Base-by-base conservation (phyloP, 768 basidiomycete species). In the Boletus patriciae region DNA sequence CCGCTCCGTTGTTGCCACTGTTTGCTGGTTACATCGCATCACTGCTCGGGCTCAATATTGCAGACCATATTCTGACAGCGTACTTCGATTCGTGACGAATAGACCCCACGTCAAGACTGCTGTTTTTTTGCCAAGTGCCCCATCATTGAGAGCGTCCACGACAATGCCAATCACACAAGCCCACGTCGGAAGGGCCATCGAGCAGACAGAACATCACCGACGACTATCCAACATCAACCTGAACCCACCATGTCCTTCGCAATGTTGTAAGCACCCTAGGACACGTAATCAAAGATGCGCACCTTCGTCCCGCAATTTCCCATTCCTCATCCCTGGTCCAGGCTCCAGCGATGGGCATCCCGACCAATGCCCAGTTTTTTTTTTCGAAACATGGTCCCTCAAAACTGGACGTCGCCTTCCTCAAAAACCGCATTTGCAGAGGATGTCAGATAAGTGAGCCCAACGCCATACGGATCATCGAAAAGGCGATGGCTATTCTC, bases 341-440 rank as follows among this genome's bases (percentile, higher is more conserved):
- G 86, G 95, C 97, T 23, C 96, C 97, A 25, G 95, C 97, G 47
- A 95, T 96, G 87, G 79, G 77, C 64, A 83, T 88, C 57, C 97
- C 97, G 2, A 94, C 95, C 2, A 85, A 90, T 62, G 91, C 90
- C 63, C 93, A 98, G 72, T 99, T 98, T 83, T 98, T 99, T 83
- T 98, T 88, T 76, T 87, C 90, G 55, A 70, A 66, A 57, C 82
- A 85, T 64, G 97, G 98, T 77, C 86, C 83, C 43, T 82, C 86
- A 29, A 98, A 96, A 73, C 96, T 96, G 11, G 92, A 98, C 73
- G 80, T 98, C 63, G 94, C 92, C 29, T 98, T n/a, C n/a, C n/a
- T n/a, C n/a, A n/a, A 98, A 79, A 98, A 98, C 67, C 97, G 98
- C 76, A 97, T 99, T 71, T 98, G 98, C 74, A 84, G 97, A 36